A percentile compares a stretch with the other conserved stretches of the same genome.
phyloP scores from a whole-genome alignment of 1,139 yeast genomes.

The Lizanozyma gosingica region DNA sequence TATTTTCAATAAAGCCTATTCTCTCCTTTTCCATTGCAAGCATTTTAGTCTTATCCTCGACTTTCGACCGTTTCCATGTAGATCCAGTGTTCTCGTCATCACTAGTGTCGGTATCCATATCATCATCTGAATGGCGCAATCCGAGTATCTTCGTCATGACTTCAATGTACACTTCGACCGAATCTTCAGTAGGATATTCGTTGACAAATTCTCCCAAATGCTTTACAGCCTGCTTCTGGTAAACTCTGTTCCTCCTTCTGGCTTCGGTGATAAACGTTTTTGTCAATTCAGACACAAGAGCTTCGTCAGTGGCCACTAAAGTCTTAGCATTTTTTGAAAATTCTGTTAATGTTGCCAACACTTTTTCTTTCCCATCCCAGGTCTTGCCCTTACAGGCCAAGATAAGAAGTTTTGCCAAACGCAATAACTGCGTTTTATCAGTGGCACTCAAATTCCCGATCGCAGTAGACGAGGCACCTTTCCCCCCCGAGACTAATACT shows the following conservation, averaged over 20 bases:
- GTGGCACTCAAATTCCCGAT: not conserved
- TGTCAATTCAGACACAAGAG: conserved; percentile 25
- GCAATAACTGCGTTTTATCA: conserved; percentile 27
- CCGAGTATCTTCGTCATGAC: conserved; percentile 25
- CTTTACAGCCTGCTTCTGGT: conserved; percentile 47
- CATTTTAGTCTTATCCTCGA: conserved; percentile 12
- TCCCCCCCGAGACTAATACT: not conserved
- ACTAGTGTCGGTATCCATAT: conserved; percentile 6
- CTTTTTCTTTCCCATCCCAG: conserved; percentile 81
- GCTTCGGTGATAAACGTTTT: conserved; percentile 51
- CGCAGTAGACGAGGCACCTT: not conserved
- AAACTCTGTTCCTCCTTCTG: conserved; percentile 55
- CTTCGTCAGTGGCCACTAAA: conserved; percentile 16
- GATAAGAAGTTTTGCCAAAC: conserved; percentile 11
- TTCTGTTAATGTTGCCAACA: conserved; percentile 62
- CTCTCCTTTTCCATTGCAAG: conserved; percentile 27
- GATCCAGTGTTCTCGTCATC: conserved; percentile 14
- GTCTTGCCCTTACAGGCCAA: conserved; percentile 69
- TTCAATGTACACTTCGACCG: conserved; percentile 30
- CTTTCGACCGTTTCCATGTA: conserved; percentile 1
- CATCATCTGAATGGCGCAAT: conserved; percentile 18
- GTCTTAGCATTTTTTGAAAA: conserved; percentile 39
- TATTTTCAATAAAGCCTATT: conserved; percentile 17
- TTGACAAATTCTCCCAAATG: conserved; percentile 41
- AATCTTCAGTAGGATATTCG: conserved; percentile 30